Conservation (phyloP, 345 rosid genomes). For the Camelina sativa region DNA sequence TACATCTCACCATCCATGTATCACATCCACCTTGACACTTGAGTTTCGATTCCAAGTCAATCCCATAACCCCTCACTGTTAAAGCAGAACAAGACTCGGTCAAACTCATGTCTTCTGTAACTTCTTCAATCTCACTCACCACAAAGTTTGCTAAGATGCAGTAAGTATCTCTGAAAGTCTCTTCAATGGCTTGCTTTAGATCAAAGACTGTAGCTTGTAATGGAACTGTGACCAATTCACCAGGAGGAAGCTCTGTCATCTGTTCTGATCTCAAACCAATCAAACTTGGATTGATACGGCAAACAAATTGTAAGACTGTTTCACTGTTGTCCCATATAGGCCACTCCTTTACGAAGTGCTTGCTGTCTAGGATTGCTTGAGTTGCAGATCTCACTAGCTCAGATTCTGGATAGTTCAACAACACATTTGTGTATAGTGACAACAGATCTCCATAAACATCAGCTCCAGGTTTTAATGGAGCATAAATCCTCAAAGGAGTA, state of each 20-base stretch:
- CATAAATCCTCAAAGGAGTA: slow-evolving; percentile 24
- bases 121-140: slow-evolving; percentile 57
- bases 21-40: slow-evolving; percentile 72
- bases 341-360: slow-evolving; percentile 79
- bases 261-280: slow-evolving; percentile 40
- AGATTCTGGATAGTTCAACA: slow-evolving; percentile 61
- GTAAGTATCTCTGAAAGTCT: slow-evolving; percentile 72
- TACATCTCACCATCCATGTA: slow-evolving; percentile 79
- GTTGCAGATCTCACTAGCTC: slow-evolving; percentile 54
- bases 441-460: slow-evolving; percentile 64
- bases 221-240: slow-evolving; percentile 66
- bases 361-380: slow-evolving; percentile 70
- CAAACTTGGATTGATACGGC: slow-evolving; percentile 56
- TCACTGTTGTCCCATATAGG: slow-evolving; percentile 60
- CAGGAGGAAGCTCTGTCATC: slow-evolving; percentile 48
- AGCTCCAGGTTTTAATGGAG: slow-evolving; percentile 46
- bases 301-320: slow-evolving; percentile 53
- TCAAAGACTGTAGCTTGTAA: slow-evolving; percentile 68
- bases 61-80: slow-evolving; percentile 58
- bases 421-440: slow-evolving; percentile 56
- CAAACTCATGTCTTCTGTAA: slow-evolving; percentile 46
- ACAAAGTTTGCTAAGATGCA: slow-evolving; percentile 56
- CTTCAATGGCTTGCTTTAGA: slow-evolving; percentile 64
- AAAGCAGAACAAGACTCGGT: slow-evolving; percentile 60
- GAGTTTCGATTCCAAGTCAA: slow-evolving; percentile 47